A percentile compares a stretch with the other conserved stretches of the same genome.
Conservation (phyloP, 2,329 filamentous ascomycete genomes). For the Diaporthe citrichinensis region DNA sequence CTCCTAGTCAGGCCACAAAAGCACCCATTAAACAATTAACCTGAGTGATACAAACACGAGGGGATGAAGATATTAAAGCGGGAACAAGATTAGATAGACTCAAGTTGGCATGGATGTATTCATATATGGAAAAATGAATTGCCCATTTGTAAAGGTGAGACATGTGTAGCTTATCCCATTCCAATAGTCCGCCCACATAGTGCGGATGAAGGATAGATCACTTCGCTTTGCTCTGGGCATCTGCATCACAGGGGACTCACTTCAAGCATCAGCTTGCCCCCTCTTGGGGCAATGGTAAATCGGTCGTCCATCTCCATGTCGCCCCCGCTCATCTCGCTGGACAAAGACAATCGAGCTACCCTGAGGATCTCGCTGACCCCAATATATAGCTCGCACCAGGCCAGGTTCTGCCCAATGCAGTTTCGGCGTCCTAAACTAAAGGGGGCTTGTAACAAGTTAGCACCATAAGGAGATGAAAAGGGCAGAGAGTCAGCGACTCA, state of each 20-base stretch:
- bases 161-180: too few relatives aligned
- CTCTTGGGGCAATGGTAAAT: neutral
- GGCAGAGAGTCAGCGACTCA: neutral
- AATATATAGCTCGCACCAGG: slow-evolving; percentile 12
- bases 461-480: neutral
- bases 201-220: neutral
- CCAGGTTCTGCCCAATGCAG: slow-evolving; percentile 11
- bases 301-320: slow-evolving; percentile 16
- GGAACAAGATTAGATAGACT: too few relatives aligned
- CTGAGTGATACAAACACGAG: too few relatives aligned
- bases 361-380: neutral
- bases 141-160: too few relatives aligned
- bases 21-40: too few relatives aligned
- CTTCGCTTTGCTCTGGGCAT: neutral
- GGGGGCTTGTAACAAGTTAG: neutral
- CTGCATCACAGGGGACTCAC: neutral
- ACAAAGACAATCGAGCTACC: neutral
- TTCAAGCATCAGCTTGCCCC: neutral
- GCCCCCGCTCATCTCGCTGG: neutral
- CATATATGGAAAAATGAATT: too few relatives aligned
- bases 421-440: slow-evolving; percentile 3
- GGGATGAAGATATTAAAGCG: too few relatives aligned
- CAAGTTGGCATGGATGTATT: too few relatives aligned
- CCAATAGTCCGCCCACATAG: too few relatives aligned
- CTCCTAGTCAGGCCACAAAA: too few relatives aligned